These are phyloP conservation scores for Corchorus capsularis DNA, from an alignment of 345 rosid genomes.

Conservation along the genomic window DNA sequence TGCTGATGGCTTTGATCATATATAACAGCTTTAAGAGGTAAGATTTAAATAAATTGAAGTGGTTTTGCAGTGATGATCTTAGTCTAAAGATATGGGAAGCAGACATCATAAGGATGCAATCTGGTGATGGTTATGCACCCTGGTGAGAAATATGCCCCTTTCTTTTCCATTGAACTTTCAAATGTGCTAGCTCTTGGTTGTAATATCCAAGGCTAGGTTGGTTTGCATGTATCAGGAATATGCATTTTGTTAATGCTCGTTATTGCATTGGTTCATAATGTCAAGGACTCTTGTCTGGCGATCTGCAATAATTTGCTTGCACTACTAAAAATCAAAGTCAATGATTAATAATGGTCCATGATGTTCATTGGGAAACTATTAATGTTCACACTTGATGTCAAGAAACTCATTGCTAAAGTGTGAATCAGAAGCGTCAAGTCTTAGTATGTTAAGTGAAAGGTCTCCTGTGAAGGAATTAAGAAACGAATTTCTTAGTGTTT, in stretches of 20 bases:
- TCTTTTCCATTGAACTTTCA: conserved; percentile 21
- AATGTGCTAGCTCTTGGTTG: conserved; percentile 7
- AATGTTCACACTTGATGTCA: background rate
- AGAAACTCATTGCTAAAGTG: background rate
- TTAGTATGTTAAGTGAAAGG: background rate
- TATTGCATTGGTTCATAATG: background rate
- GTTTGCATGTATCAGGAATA: background rate
- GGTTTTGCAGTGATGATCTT: conserved; percentile 86
- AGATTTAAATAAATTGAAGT: conserved; percentile 22
- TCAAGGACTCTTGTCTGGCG: background rate
- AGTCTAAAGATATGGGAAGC: conserved; percentile 86
- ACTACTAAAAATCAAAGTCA: background rate
- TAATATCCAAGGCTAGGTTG: background rate
- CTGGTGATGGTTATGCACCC: conserved; percentile 69
- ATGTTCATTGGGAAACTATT: background rate
- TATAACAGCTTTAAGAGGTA: background rate
- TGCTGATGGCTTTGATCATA: background rate
- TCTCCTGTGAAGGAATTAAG: background rate
- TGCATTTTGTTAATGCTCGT: background rate
- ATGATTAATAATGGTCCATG: background rate
- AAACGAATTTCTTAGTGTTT: background rate
- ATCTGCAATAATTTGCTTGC: conserved; percentile 2
- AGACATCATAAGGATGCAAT: conserved; percentile 53
- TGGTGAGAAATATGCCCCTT: conserved; percentile 59
- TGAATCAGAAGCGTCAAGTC: conserved; percentile 11